Conservation (phyloP, 2,329 filamentous ascomycete genomes). For the Fusarium cicatricum region DNA sequence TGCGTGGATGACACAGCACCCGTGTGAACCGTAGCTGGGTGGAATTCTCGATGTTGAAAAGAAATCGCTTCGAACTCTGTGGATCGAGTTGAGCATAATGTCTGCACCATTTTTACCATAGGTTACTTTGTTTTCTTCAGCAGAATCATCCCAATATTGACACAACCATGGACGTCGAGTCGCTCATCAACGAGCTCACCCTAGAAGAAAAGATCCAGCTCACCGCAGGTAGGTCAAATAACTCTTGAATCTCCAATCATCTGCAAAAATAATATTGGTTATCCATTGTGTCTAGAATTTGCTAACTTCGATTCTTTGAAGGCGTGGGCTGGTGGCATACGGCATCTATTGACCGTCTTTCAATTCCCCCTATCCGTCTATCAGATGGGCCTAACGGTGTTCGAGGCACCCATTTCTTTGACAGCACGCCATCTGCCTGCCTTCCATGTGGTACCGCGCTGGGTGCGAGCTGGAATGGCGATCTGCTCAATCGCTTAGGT, state of each 20-base stretch:
- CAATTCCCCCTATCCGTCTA: conserved; percentile 20
- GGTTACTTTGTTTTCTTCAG: too few relatives aligned
- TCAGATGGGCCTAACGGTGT: conserved; percentile 36
- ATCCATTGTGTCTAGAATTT: too few relatives aligned
- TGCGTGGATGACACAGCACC: too few relatives aligned
- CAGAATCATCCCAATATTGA: background rate
- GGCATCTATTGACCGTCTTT: conserved; percentile 20
- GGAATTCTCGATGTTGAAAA: too few relatives aligned
- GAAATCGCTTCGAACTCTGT: too few relatives aligned
- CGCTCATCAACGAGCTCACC: conserved; percentile 21
- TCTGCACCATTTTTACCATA: too few relatives aligned
- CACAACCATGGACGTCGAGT: conserved; percentile 21
- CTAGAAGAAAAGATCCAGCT: conserved; percentile 26
- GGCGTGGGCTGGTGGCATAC: conserved; percentile 34
- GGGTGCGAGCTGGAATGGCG: conserved; percentile 23
- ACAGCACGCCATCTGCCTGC: conserved; percentile 35
- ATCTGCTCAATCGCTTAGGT: conserved; percentile 20
- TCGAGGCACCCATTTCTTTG: conserved; percentile 34
- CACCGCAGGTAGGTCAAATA: conserved; percentile 11
- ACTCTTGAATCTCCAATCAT: background rate
- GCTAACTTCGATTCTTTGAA: background rate
- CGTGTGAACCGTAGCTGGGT: too few relatives aligned
- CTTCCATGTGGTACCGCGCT: conserved; percentile 31
- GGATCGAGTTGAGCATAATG: too few relatives aligned
- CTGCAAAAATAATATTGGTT: too few relatives aligned